Evolutionary conservation across 192 early-diverging fungal species (phyloP).

Genomic region (Funneliformis mosseae): DNA sequence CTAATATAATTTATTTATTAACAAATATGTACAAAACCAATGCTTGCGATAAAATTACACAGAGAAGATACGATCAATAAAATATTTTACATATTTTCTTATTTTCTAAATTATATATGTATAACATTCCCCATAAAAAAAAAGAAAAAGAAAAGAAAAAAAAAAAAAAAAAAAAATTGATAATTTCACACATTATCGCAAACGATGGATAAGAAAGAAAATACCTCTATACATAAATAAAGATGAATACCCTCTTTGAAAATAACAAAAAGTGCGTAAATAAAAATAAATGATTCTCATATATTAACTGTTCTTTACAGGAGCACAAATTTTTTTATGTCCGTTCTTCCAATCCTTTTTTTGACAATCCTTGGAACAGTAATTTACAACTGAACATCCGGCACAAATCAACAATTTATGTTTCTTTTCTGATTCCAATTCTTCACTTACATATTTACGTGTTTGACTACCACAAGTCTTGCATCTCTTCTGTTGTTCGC

Average conservation of each 20-base stretch:
- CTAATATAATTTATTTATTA: too few relatives aligned
- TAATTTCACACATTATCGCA: neutral
- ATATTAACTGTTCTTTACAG: neutral
- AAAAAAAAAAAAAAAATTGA: neutral
- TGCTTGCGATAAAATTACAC: too few relatives aligned
- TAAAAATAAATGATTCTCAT: neutral
- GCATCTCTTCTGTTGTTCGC: conserved; percentile 31
- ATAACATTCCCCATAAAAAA: too few relatives aligned
- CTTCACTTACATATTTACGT: conserved; percentile 28
- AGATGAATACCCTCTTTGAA: neutral
- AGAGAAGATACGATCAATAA: too few relatives aligned
- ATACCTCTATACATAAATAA: neutral
- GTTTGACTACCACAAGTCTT: conserved; percentile 41
- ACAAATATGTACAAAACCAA: too few relatives aligned
- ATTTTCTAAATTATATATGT: too few relatives aligned
- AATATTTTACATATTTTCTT: too few relatives aligned
- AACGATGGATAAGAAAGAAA: neutral
- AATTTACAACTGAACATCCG: conserved; percentile 56
- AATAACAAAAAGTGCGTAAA: neutral
- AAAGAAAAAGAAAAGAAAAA: too few relatives aligned
- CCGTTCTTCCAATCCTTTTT: conserved; percentile 55
- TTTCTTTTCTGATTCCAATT: conserved; percentile 35
- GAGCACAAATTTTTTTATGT: conserved; percentile 50
- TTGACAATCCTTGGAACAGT: conserved; percentile 64
- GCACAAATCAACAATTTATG: conserved; percentile 49